Base-by-base conservation (phyloP, 768 basidiomycete genomes). In the Strobilomyces confusus region DNA sequence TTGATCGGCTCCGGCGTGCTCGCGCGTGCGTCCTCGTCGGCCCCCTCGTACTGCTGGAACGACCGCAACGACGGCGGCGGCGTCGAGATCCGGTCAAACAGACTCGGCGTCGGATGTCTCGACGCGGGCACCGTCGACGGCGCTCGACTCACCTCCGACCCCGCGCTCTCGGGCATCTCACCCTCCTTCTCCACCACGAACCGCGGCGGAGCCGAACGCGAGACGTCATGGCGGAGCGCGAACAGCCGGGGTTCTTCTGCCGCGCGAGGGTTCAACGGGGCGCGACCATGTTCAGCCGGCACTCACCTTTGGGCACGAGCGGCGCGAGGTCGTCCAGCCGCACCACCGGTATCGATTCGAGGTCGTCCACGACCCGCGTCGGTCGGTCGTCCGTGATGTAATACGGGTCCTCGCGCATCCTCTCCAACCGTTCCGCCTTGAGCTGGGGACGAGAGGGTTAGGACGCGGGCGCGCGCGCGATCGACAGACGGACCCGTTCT, bases 291-390 rank as follows among this genome's bases (percentile, higher is more conserved):
- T 9, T 20, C 4, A 20, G 23, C 9, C 11, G 5, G 46, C 33
- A 8, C 26, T 51, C 48, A 70, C 72, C 69, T 71, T 69, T 71
- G 42, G 62, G 59, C 17, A 72, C 49, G 1, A 70, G 72, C n/a
- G 84, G 71, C 2, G 81, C 84, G 69, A 89, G 78, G 53, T 79
- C 83, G 38, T 95, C 90, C 43, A 98, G 71, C 55, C 76, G 81
- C 29, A 98, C 91, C 22, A 99, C 82, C 1, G 95, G 95, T 69
- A 98, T 98, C 9, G 86, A 81, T 61, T 97, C 93, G n/a, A 97
- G 59, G 63, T 97, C 92, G 13, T 82, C 79, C 9, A 70, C 56
- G 3, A 26, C 37, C 25, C 69, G 74, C 58, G 75, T 64, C 1
- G 80, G 73, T 49, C 67, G 72, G 38, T 82, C 80, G 58, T 90